Evolutionary conservation across 2,329 filamentous ascomycete species (phyloP).

Genomic region (Penicillium sp.): DNA sequence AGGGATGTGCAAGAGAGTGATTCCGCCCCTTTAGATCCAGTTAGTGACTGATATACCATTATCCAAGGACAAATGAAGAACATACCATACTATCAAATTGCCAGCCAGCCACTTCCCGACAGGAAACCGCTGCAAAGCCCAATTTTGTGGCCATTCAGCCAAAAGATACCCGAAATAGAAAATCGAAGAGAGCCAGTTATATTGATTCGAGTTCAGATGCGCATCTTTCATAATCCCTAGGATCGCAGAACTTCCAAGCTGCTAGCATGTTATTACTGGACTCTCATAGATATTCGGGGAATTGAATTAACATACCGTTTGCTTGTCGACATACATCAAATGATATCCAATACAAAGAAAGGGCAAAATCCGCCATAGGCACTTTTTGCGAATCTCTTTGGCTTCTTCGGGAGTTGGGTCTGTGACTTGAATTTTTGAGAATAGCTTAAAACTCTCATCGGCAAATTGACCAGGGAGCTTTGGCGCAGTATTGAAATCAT

Average conservation of each 20-base stretch:
- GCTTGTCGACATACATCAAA: conserved; percentile 43
- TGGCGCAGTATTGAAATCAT: conserved; percentile 7
- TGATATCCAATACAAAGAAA: conserved; percentile 43
- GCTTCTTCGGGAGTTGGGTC: conserved; percentile 34
- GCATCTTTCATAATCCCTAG: conserved; percentile 35
- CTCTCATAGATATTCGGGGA: not conserved
- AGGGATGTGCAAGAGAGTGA: conserved; percentile 38
- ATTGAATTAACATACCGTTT: conserved; percentile 28
- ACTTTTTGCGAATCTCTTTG: conserved; percentile 30
- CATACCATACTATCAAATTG: conserved; percentile 27
- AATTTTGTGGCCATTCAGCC: conserved; percentile 42
- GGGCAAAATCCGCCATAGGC: conserved; percentile 37
- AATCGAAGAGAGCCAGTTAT: conserved; percentile 45
- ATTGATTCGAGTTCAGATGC: conserved; percentile 27
- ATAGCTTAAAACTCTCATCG: conserved; percentile 46
- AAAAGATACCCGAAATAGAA: conserved; percentile 46
- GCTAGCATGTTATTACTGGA: not conserved
- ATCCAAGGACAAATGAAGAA: too few species aligned
- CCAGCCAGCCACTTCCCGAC: conserved; percentile 40
- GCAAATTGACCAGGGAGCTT: conserved; percentile 41
- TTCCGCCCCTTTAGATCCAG: conserved; percentile 30
- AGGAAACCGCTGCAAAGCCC: conserved; percentile 43
- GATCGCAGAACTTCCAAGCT: conserved; percentile 28
- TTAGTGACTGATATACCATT: not conserved
- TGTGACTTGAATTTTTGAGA: conserved; percentile 38